phyloP scores from a whole-genome alignment of 768 basidiomycete species.

The Podaxis rugospora region DNA sequence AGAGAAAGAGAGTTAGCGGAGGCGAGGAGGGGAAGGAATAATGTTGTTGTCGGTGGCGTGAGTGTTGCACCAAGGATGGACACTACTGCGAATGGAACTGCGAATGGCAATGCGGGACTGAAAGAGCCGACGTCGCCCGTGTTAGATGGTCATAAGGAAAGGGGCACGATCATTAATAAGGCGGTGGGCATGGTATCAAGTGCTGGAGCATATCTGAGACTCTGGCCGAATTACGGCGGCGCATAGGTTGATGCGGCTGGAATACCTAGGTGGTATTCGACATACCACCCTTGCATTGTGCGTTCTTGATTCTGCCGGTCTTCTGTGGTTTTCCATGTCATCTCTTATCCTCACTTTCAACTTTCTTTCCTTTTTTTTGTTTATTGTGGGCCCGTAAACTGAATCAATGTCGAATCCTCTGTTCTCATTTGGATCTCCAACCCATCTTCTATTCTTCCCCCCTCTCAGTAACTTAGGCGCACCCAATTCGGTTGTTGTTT shows the following conservation, averaged over 20 bases:
- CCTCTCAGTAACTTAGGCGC: not conserved
- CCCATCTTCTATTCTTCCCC: not conserved
- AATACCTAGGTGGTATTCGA: not conserved
- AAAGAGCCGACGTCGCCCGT: constrained; percentile 15
- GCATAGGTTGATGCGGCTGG: not conserved
- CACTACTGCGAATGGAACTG: constrained; percentile 2
- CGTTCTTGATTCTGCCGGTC: not conserved
- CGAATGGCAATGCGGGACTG: constrained; percentile 11
- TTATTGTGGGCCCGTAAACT: not conserved
- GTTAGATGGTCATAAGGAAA: constrained; percentile 13
- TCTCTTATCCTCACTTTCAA: not conserved
- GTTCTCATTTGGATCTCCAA: not conserved
- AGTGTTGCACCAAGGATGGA: no score
- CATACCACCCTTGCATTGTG: not conserved
- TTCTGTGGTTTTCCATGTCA: not conserved
- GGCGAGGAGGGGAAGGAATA: constrained; percentile 4
- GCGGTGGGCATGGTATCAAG: constrained; percentile 77
- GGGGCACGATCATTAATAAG: constrained; percentile 38
- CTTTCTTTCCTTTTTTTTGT: not conserved
- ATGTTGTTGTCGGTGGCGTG: not conserved
- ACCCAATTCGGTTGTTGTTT: not conserved
- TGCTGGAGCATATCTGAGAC: constrained; percentile 73
- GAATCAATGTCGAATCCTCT: not conserved
- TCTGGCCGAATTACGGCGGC: constrained; percentile 27
- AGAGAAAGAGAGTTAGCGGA: constrained; percentile 6